Base-by-base conservation (phyloP, 352 stramenopile genomes). In the Phytophthora fragariaefolia region DNA sequence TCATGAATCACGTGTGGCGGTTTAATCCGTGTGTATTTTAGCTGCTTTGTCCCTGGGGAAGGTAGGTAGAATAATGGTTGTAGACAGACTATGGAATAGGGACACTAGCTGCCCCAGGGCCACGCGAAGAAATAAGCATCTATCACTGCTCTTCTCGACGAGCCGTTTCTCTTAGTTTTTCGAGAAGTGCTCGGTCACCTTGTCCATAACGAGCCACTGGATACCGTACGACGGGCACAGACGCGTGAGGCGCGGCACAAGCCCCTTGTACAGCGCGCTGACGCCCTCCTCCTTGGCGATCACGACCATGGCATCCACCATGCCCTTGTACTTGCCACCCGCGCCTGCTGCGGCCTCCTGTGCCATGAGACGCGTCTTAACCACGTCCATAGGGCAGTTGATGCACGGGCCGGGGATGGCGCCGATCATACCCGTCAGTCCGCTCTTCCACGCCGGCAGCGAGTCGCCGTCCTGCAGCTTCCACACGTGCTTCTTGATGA, bases 261-360 rank as follows among this genome's bases (percentile, higher is more conserved):
- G 94, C 24, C 97, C 97, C 82, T 99, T 99, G 92, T 98, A 99
- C 38, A 99, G 82, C 24, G 97, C 96, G 4, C 74, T 27, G 6
- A 98, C 69, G 51, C 97, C 97, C 70, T 99, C 97, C 66, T 99
- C 97, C 68, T 93, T 91, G 12, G 93, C 79, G 68, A 99, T 99
- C 28, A 97, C 63, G 28, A 79, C 65, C 69, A 97, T 93, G 27
- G 87, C 93, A 62, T 99, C 89, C 27, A 96, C 47, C 69, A 98
- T 93, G 53, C 96, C 91, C 30, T 87, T 97, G 82, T 99, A 99
- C 80, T 99, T 99, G 48, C 90, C 81, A n/a, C 78, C 74, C 64
- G 90, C 83, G 32, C 91, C 91, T 28, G 82, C 80, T 53, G 78
- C 75, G 15, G 97, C 81, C 40, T 98, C 96, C 72, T 97, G 89